Conservation (phyloP, 352 stramenopile species). For the Pythium scleroteichum region DNA sequence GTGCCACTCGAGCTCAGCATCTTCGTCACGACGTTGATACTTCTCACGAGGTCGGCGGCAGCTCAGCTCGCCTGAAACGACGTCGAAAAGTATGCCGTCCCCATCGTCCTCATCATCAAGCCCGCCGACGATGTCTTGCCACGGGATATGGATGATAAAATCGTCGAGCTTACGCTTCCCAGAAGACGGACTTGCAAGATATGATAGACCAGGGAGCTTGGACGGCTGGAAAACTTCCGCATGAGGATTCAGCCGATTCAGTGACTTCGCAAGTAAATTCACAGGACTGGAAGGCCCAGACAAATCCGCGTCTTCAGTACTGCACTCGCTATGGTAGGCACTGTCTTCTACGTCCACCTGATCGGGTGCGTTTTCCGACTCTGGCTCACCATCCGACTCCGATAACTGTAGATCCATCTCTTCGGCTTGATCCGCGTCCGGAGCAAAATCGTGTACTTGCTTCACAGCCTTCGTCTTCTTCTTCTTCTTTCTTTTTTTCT, state of each 20-base stretch:
- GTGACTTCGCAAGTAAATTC: constrained; percentile 9
- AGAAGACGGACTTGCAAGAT: constrained; percentile 18
- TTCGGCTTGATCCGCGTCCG: too few species aligned
- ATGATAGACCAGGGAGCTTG: neutral
- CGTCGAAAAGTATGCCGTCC: neutral
- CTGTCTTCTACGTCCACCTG: constrained; percentile 17
- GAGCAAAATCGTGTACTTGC: neutral
- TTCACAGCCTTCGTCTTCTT: constrained; percentile 13
- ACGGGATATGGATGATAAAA: constrained; percentile 53
- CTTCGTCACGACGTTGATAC: constrained; percentile 38
- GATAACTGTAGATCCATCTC: too few species aligned
- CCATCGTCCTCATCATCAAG: constrained; percentile 10
- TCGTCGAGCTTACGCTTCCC: constrained; percentile 77
- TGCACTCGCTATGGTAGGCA: constrained; percentile 23
- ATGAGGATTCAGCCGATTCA: constrained; percentile 54
- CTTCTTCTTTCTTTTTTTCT: constrained; percentile 24
- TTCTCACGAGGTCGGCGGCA: constrained; percentile 28
- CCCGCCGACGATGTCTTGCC: constrained; percentile 23
- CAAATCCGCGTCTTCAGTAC: constrained; percentile 22
- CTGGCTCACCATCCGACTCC: neutral
- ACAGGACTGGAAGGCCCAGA: constrained; percentile 23
- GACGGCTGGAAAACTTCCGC: constrained; percentile 55
- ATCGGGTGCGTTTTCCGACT: constrained; percentile 22
- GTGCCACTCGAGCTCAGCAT: constrained; percentile 63
- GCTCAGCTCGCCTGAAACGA: constrained; percentile 11